These are phyloP conservation scores for Peltaster fructicola DNA, from an alignment of 2,329 filamentous ascomycete genomes.

Conservation along the genomic window DNA sequence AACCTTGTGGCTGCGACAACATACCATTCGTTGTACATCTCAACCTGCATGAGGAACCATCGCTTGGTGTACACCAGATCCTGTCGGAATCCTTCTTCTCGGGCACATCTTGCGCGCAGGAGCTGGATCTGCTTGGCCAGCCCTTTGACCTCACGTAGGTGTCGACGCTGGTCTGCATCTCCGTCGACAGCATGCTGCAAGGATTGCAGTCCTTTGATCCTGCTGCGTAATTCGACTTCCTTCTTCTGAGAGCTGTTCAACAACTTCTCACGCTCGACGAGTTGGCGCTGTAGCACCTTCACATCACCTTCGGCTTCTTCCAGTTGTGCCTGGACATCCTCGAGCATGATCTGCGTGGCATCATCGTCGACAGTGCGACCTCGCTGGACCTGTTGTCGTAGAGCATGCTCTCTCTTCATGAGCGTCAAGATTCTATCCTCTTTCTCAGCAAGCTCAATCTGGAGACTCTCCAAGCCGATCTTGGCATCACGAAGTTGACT, in stretches of 20 bases:
- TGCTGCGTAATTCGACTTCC: slow-evolving; percentile 20
- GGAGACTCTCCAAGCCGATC: slow-evolving; percentile 15
- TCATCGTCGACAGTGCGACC: slow-evolving; percentile 12
- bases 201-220: slow-evolving; percentile 15
- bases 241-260: slow-evolving; percentile 14
- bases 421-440: slow-evolving; percentile 19
- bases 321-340: slow-evolving; percentile 20
- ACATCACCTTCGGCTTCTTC: slow-evolving; percentile 25
- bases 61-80: slow-evolving; percentile 77
- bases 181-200: slow-evolving; percentile 7
- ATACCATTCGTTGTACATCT: slow-evolving; percentile 80
- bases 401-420: slow-evolving; percentile 25
- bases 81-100: slow-evolving; percentile 63
- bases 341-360: slow-evolving; percentile 19
- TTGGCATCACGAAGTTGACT: slow-evolving; percentile 18
- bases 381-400: slow-evolving; percentile 16
- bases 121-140: slow-evolving; percentile 81
- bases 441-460: slow-evolving; percentile 26
- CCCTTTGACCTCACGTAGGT: slow-evolving; percentile 61
- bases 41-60: slow-evolving; percentile 61
- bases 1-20: slow-evolving; percentile 21
- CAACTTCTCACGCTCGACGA: slow-evolving; percentile 16
- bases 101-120: slow-evolving; percentile 62
- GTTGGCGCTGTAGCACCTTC: slow-evolving; percentile 19
- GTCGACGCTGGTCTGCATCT: slow-evolving; percentile 45